Conservation (phyloP, 1,139 yeast genomes). For the Yamadazyma triangularis region DNA sequence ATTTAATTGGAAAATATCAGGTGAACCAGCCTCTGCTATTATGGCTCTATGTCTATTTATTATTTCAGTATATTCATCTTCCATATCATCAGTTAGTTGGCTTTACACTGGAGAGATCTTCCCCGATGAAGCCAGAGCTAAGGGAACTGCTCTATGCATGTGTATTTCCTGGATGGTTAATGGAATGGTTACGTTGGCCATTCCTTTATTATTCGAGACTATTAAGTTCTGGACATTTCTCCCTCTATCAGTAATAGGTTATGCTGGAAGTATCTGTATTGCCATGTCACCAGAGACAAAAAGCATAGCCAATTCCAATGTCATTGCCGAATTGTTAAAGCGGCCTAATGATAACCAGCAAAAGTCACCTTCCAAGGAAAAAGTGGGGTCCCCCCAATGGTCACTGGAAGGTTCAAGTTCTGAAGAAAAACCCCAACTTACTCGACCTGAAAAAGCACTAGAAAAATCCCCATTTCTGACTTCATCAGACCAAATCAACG, state of each 20-base stretch:
- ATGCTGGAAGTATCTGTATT: slow-evolving; percentile 23
- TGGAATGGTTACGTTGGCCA: slow-evolving; percentile 32
- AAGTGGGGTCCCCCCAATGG: background rate
- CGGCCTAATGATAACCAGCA: too few relatives aligned
- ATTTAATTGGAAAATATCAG: slow-evolving; percentile 15
- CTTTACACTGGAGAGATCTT: slow-evolving; percentile 55
- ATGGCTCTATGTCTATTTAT: slow-evolving; percentile 46
- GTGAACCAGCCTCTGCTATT: slow-evolving; percentile 31
- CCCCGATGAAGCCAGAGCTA: slow-evolving; percentile 42
- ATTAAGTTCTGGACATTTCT: slow-evolving; percentile 43
- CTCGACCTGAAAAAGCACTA: background rate
- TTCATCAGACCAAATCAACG: background rate
- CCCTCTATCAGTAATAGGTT: slow-evolving; percentile 31
- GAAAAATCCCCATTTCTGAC: too few relatives aligned
- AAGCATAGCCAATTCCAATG: background rate
- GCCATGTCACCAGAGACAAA: slow-evolving; percentile 43
- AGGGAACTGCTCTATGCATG: slow-evolving; percentile 52
- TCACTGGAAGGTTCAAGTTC: background rate
- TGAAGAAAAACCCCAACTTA: background rate
- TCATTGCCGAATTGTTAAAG: background rate
- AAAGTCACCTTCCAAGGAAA: too few relatives aligned
- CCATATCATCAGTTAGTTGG: slow-evolving; percentile 47
- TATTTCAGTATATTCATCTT: slow-evolving; percentile 46
- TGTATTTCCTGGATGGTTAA: slow-evolving; percentile 50
- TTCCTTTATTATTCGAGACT: slow-evolving; percentile 38